Base-by-base conservation (phyloP, 2,329 filamentous ascomycete species). In the Chrysosporium keratinophilum region DNA sequence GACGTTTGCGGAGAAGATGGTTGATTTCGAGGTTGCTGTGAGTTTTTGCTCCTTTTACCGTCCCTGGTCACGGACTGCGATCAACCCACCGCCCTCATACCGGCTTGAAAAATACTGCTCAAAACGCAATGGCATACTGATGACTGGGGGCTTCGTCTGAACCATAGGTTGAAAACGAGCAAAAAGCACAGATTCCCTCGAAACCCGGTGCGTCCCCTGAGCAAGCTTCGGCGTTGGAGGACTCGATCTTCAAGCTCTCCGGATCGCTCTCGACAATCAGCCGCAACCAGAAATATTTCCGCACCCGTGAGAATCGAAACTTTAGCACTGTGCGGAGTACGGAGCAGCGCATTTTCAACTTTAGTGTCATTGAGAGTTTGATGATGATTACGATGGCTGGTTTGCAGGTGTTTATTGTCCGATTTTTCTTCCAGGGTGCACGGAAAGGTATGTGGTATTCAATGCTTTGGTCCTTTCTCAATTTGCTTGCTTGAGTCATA, bases 211-310 rank as follows among this genome's bases (percentile, higher is more conserved):
- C 88, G 44, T 82, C 84, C 49, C 85, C 88, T 50, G 93, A 98
- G 71, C 90, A 97, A 71, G 93, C 91, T 1, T 83, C 84, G 45
- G 81, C 82, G 6, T 79, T 98, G 47, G 91, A 97, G 70, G 91
- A 98, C 74, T 91, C 88, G 40, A 86, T 97, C 64, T 88, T 93
- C 77, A 96, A 95, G 76, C 79, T 98, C 57, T 95, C 89, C 11
- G 84, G 88, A 59, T 88, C 95, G 67, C 76, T 98, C 49, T 95
- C 89, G 12, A 96, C 90, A 58, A 93, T 98, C 67, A 89, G 87
- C 41, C 82, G 93, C 65, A 96, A 95, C 76, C 93, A 98, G 68
- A 98, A 98, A 71, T 98, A 98, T 77, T 98, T 98, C 83, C 87
- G 94, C 59, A 98, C 93, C 2, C 84, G 93, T 61, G 93, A 98